Evolutionary conservation across 2,329 filamentous ascomycete species (phyloP), one percentile per base, ranked within the genome.

Genomic region (Periglandula ipomoeae): DNA sequence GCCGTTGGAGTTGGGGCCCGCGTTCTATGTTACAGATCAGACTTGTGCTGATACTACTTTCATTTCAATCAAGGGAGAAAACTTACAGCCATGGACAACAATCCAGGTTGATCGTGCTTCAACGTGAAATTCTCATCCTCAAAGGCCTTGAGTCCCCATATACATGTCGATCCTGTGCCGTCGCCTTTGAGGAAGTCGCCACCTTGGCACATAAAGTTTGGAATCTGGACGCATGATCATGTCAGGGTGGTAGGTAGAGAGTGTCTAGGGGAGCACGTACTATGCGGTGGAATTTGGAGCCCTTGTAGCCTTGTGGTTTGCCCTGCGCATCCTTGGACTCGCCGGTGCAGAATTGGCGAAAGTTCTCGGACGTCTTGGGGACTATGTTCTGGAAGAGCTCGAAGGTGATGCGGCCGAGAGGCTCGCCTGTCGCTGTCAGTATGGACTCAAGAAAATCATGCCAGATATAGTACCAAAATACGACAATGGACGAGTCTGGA

Each of bases 121-220:
- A 89, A 63, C 13, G 65, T 73, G 63, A 96, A 96, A 65, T 93
- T 94, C 71, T 98, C 93, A 62, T 98, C 93, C 4, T 83, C 80
- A 62, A 97, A 97, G 41, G 81, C 78, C 58, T 85, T 83, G 45
- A 81, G 84, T 50, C 89, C 89, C 71, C 94, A 97, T 65, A 97
- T 95, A 57, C 80, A 87, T 10, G 84, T 85, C 42, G 84, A 89
- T 8, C 93, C 93, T 1, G 88, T 94, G 46, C 93, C 93, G 66
- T 97, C 87, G 46, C 89, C 88, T 60, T 95, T 89, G 53, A 95
- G 73, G 66, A 97, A 97, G 67, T 98, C 93, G 47, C 93, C 93
- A 41, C 91, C 91, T 67, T 98, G 93, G 61, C 93, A 87, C 91
- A 97, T 97, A 71, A 97, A 96, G 60, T 87, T 86, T 69, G 87